phyloP scores from a whole-genome alignment of 768 basidiomycete genomes.

The Guyanaporus albipodus region DNA sequence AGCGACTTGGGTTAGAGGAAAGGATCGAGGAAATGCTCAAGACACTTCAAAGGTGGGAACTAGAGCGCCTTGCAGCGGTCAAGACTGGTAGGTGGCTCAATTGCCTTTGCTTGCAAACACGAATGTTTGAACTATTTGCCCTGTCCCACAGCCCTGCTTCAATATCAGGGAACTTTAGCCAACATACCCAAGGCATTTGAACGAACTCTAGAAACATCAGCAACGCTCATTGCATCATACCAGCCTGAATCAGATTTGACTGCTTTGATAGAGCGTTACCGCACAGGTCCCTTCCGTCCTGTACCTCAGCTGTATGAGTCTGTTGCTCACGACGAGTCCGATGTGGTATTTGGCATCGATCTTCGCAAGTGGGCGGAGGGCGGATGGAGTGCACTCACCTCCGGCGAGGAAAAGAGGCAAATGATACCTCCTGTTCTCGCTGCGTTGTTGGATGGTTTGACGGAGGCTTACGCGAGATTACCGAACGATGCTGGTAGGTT shows the following conservation, averaged over 20 bases:
- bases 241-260: slow-evolving; percentile 85
- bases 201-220: slow-evolving; percentile 62
- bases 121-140: background rate
- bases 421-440: slow-evolving; percentile 70
- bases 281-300: slow-evolving; percentile 92
- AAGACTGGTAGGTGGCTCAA: slow-evolving; percentile 60
- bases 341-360: slow-evolving; percentile 90
- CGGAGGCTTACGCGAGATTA: slow-evolving; percentile 56
- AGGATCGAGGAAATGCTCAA: slow-evolving; percentile 80
- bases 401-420: slow-evolving; percentile 57
- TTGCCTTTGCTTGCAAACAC: background rate
- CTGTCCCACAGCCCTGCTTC: slow-evolving; percentile 57
- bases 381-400: slow-evolving; percentile 58
- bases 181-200: slow-evolving; percentile 68
- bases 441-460: slow-evolving; percentile 60
- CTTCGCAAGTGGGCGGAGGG: slow-evolving; percentile 87
- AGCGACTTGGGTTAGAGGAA: slow-evolving; percentile 83
- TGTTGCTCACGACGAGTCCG: slow-evolving; percentile 74
- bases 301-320: slow-evolving; percentile 83
- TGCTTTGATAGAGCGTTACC: slow-evolving; percentile 87
- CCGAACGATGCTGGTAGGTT: slow-evolving; percentile 60
- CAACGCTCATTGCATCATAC: slow-evolving; percentile 75
- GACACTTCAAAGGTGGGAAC: slow-evolving; percentile 79
- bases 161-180: slow-evolving; percentile 79
- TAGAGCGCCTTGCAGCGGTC: slow-evolving; percentile 75